These are phyloP conservation scores for Helotiales sp. DNA, from an alignment of 2,329 filamentous ascomycete species.

Conservation along the genomic window DNA sequence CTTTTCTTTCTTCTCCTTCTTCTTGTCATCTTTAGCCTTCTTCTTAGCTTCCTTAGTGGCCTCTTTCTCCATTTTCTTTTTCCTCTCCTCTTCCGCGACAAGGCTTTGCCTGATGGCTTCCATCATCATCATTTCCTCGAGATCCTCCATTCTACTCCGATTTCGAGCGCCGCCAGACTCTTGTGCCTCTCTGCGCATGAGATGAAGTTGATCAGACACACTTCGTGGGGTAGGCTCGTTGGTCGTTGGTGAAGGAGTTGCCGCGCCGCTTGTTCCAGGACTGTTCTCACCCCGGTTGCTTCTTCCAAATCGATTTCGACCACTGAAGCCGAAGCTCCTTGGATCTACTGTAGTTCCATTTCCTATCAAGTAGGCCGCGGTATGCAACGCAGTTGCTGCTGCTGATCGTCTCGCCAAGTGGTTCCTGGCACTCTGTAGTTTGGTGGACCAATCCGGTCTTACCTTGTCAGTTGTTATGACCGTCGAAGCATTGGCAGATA, in stretches of 20 bases:
- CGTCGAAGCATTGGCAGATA: conserved; percentile 82
- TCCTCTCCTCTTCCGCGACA: conserved; percentile 92
- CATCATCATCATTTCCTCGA: conserved; percentile 99
- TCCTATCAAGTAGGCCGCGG: conserved; percentile 89
- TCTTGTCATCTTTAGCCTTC: conserved; percentile 82
- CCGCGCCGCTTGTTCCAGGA: conserved; percentile 41
- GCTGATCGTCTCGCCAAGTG: conserved; percentile 87
- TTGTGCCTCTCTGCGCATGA: conserved; percentile 40
- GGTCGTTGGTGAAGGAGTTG: conserved; percentile 40
- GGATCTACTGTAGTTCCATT: conserved; percentile 47
- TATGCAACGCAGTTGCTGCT: conserved; percentile 90
- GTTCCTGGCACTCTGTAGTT: conserved; percentile 81
- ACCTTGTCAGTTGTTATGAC: conserved; percentile 94
- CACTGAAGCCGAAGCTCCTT: conserved; percentile 40
- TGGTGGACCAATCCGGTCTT: conserved; percentile 92
- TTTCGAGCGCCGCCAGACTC: conserved; percentile 40
- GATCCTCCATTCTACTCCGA: conserved; percentile 75
- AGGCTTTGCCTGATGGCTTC: conserved; percentile 91
- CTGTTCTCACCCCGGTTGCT: conserved; percentile 38
- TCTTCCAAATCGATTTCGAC: conserved; percentile 40
- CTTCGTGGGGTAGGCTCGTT: conserved; percentile 30
- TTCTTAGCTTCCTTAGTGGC: conserved; percentile 83
- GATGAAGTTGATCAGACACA: conserved; percentile 39
- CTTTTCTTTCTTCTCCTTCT: conserved; percentile 60
- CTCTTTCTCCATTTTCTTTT: conserved; percentile 82